Percentiles rank a stretch among this genome's conserved stretches.
Evolutionary conservation across 1,284 basidiomycete genomes (phyloP).

Genomic region (Leccinum angustisporum): DNA sequence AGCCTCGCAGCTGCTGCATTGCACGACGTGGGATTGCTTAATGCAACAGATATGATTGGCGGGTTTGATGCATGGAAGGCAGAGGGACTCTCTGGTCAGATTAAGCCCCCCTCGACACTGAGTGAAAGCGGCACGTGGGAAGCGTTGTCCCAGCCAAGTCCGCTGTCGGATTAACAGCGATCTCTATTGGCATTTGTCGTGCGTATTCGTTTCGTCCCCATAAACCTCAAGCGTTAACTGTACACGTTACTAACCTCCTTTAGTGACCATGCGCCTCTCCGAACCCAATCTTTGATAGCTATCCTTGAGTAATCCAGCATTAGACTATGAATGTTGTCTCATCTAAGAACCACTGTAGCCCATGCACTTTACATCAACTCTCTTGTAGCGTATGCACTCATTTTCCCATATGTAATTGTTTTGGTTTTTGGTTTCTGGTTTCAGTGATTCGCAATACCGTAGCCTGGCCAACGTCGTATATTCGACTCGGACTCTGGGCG

Average conservation of each 20-base stretch:
- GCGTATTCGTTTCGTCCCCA: neutral
- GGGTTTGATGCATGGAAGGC: conserved; percentile 71
- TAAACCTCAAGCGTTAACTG: neutral
- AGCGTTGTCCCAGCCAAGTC: conserved; percentile 28
- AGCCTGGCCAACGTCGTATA: too few relatives aligned
- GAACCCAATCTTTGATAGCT: neutral
- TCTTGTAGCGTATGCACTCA: neutral
- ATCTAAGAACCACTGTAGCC: neutral
- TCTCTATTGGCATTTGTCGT: neutral
- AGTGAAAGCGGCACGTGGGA: conserved; percentile 34
- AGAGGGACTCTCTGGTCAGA: conserved; percentile 54
- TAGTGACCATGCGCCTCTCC: neutral
- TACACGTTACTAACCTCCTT: neutral
- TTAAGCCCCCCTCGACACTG: conserved; percentile 32
- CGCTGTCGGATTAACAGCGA: conserved; percentile 19
- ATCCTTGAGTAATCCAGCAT: neutral
- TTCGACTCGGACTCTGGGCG: too few relatives aligned
- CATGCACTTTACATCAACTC: neutral
- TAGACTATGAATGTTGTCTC: neutral
- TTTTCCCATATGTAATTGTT: neutral
- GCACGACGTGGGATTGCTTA: conserved; percentile 64
- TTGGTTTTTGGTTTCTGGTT: neutral
- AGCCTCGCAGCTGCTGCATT: conserved; percentile 68
- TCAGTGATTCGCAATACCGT: too few relatives aligned
- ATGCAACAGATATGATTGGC: conserved; percentile 73